Evolutionary conservation across 2,329 filamentous ascomycete genomes (phyloP).

Genomic region (Magnaporthiopsis incrustans): DNA sequence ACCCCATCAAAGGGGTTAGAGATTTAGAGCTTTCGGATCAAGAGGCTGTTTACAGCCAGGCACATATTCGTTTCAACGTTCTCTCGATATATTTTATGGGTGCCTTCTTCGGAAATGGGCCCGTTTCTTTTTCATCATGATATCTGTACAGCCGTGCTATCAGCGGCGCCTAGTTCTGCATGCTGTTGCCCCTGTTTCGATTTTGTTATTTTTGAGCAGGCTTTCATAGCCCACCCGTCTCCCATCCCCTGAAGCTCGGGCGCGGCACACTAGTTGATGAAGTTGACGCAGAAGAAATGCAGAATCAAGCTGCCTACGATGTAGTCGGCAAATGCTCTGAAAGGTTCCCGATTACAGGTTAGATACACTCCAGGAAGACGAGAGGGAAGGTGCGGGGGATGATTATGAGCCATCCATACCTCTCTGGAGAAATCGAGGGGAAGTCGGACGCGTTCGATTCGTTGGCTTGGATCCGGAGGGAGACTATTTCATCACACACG

Average conservation of each 20-base stretch:
- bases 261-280: conserved; percentile 67
- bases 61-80: neutral
- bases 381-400: conserved; percentile 1
- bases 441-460: conserved; percentile 74
- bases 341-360: conserved; percentile 1
- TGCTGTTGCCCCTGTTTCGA: too few species aligned
- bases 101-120: neutral
- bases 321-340: conserved; percentile 90
- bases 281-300: conserved; percentile 99
- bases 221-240: neutral
- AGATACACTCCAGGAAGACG: conserved; percentile 12
- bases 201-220: neutral
- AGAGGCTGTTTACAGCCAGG: neutral
- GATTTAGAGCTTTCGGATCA: neutral
- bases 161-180: too few species aligned
- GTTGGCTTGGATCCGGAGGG: conserved; percentile 86
- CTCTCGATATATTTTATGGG: neutral
- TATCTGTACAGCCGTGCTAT: neutral
- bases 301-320: conserved; percentile 89
- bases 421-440: conserved; percentile 67
- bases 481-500: conserved; percentile 34
- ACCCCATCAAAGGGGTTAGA: neutral
- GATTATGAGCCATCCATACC: conserved; percentile 38
- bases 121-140: neutral
- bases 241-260: neutral